Evolutionary conservation across 306 rosid species (phyloP), one percentile per base, ranked within the genome.

Genomic region (Albizia julibrissin): DNA sequence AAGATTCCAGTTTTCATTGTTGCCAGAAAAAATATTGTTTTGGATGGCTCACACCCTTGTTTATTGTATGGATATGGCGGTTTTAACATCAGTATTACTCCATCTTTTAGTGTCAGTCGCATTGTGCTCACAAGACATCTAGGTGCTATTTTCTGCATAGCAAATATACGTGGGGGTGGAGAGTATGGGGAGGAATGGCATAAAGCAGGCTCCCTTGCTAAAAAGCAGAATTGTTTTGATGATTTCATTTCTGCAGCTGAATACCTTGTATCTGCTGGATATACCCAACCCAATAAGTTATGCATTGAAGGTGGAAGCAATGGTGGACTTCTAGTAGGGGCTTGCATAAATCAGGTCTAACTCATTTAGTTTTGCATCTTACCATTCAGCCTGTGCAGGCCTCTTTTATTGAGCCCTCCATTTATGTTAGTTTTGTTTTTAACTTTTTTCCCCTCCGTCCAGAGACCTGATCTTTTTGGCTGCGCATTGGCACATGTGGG

Each of bases 101-200:
- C 99, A 65, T 84, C 74, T 73, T 95, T 95, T 84, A 93, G 92
- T 12, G 88, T 87, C 49, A 86, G 93, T 72, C 98, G 99, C 26
- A 86, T 82, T 66, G 87, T 93, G 56, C 93, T 95, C 10, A 47
- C 90, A 26, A 90, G 92, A 84, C 93, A 95, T 88, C 89, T 95
- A 62, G 99, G 94, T 72, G 86, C 62, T 79, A 92, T 95, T 85
- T 89, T 76, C 87, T 87, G 94, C 91, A 59, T 93, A 86, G 99
- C 97, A 73, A 93, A 95, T 85, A 93, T 95, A 74, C 98, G 98
- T 61, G 99, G 99, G 31, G 99, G 99, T 81, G 99, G 99, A 67
- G 99, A 95, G 81, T 95, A 93, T 49, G 99, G 99, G 73, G 98
- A 95, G 90, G 94, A 95, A 79, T 95, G 99, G 99, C 99, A 95